These are phyloP conservation scores for Glomus cerebriforme DNA, from an alignment of 192 early-diverging fungal genomes.

Conservation along the genomic window DNA sequence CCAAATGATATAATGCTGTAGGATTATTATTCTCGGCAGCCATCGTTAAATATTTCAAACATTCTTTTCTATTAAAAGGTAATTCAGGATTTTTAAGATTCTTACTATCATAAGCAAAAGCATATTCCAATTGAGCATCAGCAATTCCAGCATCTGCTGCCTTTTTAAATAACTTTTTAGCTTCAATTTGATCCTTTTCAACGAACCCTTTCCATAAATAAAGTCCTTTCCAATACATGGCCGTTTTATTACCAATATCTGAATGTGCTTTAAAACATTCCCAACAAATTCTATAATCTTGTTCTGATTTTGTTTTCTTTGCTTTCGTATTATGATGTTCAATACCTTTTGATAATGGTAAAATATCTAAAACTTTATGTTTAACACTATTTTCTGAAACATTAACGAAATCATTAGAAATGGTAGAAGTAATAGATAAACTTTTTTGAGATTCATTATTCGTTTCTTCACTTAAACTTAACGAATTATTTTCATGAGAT, in stretches of 20 bases:
- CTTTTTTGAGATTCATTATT: too few relatives aligned
- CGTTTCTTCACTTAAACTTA: neutral
- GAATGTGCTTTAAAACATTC: neutral
- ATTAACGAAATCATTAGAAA: neutral
- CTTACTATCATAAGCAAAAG: neutral
- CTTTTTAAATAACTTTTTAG: neutral
- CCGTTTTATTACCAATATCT: neutral
- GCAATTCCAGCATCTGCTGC: slow-evolving; percentile 8
- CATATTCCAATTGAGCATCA: slow-evolving; percentile 2
- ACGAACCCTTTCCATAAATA: slow-evolving; percentile 20
- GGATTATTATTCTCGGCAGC: neutral
- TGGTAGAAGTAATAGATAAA: too few relatives aligned
- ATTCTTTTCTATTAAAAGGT: neutral
- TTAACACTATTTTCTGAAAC: too few relatives aligned
- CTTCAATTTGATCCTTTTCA: neutral
- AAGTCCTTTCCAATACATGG: slow-evolving; percentile 21
- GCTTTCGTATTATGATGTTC: neutral
- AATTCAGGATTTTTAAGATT: neutral
- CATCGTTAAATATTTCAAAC: neutral
- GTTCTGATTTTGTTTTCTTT: neutral
- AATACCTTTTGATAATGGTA: neutral
- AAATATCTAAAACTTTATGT: neutral
- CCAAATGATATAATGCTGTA: neutral
- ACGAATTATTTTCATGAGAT: neutral
- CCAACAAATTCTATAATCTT: neutral